Conservation (phyloP, 306 rosid genomes). For the Corylus heterophylla region DNA sequence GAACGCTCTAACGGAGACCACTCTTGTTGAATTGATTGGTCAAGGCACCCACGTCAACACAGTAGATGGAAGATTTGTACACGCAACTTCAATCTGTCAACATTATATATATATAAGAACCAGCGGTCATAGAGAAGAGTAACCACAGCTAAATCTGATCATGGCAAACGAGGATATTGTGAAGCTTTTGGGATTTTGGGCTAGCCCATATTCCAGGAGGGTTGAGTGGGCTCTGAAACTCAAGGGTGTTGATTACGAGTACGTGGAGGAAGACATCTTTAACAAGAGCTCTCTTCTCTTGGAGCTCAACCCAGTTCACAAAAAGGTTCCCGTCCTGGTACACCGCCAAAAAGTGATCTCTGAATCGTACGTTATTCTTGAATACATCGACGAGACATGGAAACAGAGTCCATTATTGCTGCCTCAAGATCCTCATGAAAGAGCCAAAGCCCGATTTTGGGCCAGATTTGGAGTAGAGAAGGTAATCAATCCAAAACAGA, state of each 20-base stretch:
- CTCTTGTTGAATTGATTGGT: too few species aligned
- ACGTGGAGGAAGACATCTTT: slow-evolving; percentile 27
- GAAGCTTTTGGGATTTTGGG: slow-evolving; percentile 47
- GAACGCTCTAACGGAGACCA: too few species aligned
- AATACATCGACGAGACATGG: slow-evolving; percentile 9
- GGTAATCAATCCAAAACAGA: not conserved
- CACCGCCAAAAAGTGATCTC: not conserved
- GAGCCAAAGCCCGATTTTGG: slow-evolving; percentile 13
- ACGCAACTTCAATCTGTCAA: too few species aligned
- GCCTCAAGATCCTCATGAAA: slow-evolving; percentile 14
- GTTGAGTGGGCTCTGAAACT: slow-evolving; percentile 47
- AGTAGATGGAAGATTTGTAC: too few species aligned
- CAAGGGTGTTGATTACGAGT: slow-evolving; percentile 47
- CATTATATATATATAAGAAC: not conserved
- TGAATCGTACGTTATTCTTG: not conserved
- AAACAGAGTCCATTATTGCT: not conserved
- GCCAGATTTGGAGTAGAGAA: slow-evolving; percentile 11
- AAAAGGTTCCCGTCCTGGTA: not conserved
- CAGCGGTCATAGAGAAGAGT: not conserved
- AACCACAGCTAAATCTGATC: not conserved
- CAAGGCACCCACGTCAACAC: too few species aligned
- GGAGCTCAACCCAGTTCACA: slow-evolving; percentile 6
- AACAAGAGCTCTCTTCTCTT: slow-evolving; percentile 13
- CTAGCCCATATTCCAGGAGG: slow-evolving; percentile 45
- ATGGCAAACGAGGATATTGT: slow-evolving; percentile 17